Conservation (phyloP, 176 grass and related monocot genomes). For the Typha latifolia region DNA sequence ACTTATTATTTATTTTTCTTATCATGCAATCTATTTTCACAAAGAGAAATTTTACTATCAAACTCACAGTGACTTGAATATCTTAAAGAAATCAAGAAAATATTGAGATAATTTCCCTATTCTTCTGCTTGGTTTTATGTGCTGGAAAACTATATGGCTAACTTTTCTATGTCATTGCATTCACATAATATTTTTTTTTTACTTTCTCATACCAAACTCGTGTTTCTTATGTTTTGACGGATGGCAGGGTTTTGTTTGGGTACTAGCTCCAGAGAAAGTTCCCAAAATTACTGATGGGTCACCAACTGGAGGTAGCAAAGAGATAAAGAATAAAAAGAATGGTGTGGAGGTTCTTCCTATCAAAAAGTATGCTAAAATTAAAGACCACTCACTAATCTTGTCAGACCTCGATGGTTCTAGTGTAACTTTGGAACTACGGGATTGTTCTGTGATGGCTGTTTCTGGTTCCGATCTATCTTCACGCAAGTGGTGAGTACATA, state of each 20-base stretch:
- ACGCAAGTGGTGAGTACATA: slow-evolving; percentile 72
- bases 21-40: too few relatives aligned
- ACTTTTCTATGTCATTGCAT: not conserved
- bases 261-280: slow-evolving; percentile 56
- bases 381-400: slow-evolving; percentile 47
- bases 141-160: too few relatives aligned
- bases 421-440: slow-evolving; percentile 46
- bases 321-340: slow-evolving; percentile 42
- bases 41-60: too few relatives aligned
- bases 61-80: too few relatives aligned
- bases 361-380: slow-evolving; percentile 67
- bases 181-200: not conserved
- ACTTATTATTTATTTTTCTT: too few relatives aligned
- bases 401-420: slow-evolving; percentile 48
- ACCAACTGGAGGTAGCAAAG: slow-evolving; percentile 39
- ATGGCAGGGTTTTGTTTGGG: slow-evolving; percentile 71
- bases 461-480: slow-evolving; percentile 69
- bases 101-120: too few relatives aligned
- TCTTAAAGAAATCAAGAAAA: too few relatives aligned
- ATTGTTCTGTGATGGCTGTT: slow-evolving; percentile 58
- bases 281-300: slow-evolving; percentile 28
- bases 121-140: too few relatives aligned
- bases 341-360: slow-evolving; percentile 67
- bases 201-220: not conserved
- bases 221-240: not conserved